Percentiles rank a stretch among this genome's conserved stretches.
Evolutionary conservation across 805 yeast genomes (phyloP).

Genomic region (Ogataea allantospora): DNA sequence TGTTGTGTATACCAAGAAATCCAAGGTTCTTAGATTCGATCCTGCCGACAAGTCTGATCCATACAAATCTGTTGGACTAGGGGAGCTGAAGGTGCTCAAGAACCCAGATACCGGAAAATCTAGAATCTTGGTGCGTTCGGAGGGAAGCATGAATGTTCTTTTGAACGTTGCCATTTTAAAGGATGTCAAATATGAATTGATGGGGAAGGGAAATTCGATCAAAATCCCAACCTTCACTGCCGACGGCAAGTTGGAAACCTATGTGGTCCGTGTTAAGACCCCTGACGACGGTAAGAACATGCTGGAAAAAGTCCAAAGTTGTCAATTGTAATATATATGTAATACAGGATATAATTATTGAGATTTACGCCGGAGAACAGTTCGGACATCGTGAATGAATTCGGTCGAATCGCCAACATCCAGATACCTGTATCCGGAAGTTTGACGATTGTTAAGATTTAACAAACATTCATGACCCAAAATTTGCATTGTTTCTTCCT

Average conservation of each 20-base stretch:
- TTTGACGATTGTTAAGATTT: constrained; percentile 24
- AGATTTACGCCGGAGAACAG: constrained; percentile 32
- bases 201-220: constrained; percentile 65
- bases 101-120: constrained; percentile 58
- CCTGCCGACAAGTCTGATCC: constrained; percentile 46
- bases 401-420: constrained; percentile 51
- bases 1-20: constrained; percentile 57
- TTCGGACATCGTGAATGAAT: constrained; percentile 43
- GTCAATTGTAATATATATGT: constrained; percentile 19
- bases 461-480: constrained; percentile 37
- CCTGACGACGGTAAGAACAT: constrained; percentile 63
- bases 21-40: constrained; percentile 66
- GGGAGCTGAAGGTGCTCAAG: constrained; percentile 72
- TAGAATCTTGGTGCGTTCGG: constrained; percentile 80
- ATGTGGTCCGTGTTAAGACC: constrained; percentile 73
- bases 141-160: constrained; percentile 79
- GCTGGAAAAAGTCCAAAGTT: constrained; percentile 29
- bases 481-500: constrained; percentile 42
- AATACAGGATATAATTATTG: constrained; percentile 4
- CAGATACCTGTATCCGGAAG: constrained; percentile 34
- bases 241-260: constrained; percentile 61
- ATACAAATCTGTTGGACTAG: constrained; percentile 71
- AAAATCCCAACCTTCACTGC: constrained; percentile 62
- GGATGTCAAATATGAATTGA: constrained; percentile 56
- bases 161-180: constrained; percentile 63